phyloP scores from a whole-genome alignment of 306 rosid species.

The Prinsepia uniflora region DNA sequence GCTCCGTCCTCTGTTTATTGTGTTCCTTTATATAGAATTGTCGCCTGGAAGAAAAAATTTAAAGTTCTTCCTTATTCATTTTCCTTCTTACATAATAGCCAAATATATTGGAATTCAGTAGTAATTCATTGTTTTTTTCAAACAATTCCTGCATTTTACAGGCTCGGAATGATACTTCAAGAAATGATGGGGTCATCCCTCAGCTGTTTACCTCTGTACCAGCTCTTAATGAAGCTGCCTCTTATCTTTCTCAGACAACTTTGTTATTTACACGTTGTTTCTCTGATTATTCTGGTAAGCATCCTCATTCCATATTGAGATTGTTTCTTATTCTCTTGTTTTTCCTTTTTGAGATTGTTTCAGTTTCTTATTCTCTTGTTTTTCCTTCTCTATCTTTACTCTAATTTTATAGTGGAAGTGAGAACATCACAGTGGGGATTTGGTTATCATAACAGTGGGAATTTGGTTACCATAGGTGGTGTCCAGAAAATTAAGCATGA shows the following conservation, averaged over 20 bases:
- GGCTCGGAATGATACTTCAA: conserved; percentile 41
- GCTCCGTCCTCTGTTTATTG: background rate
- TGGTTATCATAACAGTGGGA: background rate
- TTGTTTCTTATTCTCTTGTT: conserved; percentile 6
- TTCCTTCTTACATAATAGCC: background rate
- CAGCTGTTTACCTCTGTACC: conserved; percentile 80
- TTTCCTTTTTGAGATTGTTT: background rate
- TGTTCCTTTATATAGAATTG: background rate
- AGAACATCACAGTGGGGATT: background rate
- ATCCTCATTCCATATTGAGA: conserved; percentile 6
- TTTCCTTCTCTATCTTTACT: no score
- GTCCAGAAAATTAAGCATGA: background rate
- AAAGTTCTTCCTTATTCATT: background rate
- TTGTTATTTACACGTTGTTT: conserved; percentile 74
- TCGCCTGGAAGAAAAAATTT: background rate
- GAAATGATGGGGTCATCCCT: conserved; percentile 64
- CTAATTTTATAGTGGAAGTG: no score
- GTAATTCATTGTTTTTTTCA: background rate
- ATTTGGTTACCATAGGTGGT: background rate
- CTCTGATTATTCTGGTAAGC: conserved; percentile 73
- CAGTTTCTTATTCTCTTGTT: no score
- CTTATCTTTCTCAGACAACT: conserved; percentile 86
- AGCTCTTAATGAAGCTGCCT: conserved; percentile 79
- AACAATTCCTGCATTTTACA: conserved; percentile 21
- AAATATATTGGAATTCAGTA: no score